Conservation (phyloP, 345 rosid species). For the Geranium rotundifolium region DNA sequence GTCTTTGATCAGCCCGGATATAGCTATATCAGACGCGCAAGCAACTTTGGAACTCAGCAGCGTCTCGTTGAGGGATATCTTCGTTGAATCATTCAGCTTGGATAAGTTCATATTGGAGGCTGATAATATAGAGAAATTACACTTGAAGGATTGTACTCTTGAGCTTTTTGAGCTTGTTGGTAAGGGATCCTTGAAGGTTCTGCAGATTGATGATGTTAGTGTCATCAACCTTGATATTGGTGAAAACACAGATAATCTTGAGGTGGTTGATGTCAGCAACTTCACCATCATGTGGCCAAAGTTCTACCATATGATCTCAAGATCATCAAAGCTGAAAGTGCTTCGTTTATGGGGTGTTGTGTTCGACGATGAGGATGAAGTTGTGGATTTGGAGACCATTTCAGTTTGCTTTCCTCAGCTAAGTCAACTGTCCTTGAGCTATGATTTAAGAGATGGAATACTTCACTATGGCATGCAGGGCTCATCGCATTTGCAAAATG, state of each 20-base stretch:
- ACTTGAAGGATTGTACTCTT: slow-evolving; percentile 62
- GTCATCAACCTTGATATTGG: slow-evolving; percentile 64
- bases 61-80: slow-evolving; percentile 48
- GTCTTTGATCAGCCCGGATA: slow-evolving; percentile 59
- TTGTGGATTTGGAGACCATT: slow-evolving; percentile 60
- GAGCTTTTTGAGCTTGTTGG: slow-evolving; percentile 70
- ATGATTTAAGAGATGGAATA: slow-evolving; percentile 49
- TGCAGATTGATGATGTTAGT: slow-evolving; percentile 64
- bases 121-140: slow-evolving; percentile 61
- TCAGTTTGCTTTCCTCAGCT: slow-evolving; percentile 58
- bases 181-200: slow-evolving; percentile 62
- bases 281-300: slow-evolving; percentile 67
- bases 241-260: slow-evolving; percentile 54
- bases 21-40: slow-evolving; percentile 66
- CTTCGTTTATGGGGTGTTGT: slow-evolving; percentile 83
- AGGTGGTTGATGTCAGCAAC: slow-evolving; percentile 59
- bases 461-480: slow-evolving; percentile 56
- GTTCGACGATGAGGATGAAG: slow-evolving; percentile 31
- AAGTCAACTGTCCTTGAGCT: slow-evolving; percentile 59
- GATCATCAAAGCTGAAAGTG: slow-evolving; percentile 52
- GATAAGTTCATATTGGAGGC: slow-evolving; percentile 81
- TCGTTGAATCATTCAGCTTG: slow-evolving; percentile 53
- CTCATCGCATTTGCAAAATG: slow-evolving; percentile 38
- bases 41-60: slow-evolving; percentile 58
- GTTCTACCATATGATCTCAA: slow-evolving; percentile 69